phyloP scores from a whole-genome alignment of 441 rosid species.

The Syzygium syzygioides region DNA sequence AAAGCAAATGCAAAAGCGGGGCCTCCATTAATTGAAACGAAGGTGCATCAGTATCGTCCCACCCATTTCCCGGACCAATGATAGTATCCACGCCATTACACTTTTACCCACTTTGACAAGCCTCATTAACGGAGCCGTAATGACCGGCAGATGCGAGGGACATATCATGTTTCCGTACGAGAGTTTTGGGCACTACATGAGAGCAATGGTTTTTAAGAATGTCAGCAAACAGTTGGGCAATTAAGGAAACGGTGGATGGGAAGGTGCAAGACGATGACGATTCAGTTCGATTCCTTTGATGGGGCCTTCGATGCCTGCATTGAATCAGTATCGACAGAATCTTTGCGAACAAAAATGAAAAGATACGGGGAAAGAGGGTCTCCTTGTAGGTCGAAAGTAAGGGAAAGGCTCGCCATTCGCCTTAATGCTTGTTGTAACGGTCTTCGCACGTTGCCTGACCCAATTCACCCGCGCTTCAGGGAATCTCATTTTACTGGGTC shows the following conservation, averaged over 20 bases:
- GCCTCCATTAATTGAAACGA: not conserved
- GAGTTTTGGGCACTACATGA: not conserved
- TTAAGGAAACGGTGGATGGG: not conserved
- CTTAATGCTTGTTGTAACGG: not conserved
- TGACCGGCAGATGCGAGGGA: too few species aligned
- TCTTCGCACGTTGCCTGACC: not conserved
- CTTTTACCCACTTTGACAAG: not conserved
- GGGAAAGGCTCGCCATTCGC: not conserved
- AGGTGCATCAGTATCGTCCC: not conserved
- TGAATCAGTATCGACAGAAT: not conserved
- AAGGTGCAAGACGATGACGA: not conserved
- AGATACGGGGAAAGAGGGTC: not conserved
- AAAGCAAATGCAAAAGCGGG: not conserved
- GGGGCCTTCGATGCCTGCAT: not conserved
- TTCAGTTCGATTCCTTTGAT: not conserved
- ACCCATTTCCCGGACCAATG: not conserved
- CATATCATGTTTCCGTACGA: not conserved
- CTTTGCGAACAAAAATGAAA: not conserved
- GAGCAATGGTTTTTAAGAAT: not conserved
- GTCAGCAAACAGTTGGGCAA: not conserved
- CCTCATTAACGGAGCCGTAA: not conserved
- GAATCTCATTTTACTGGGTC: not conserved
- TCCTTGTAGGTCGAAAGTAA: not conserved
- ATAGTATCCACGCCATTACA: not conserved
- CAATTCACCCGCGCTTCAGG: not conserved